Conservation (phyloP, 2,329 filamentous ascomycete species). For the Rasamsonia emersonii region DNA sequence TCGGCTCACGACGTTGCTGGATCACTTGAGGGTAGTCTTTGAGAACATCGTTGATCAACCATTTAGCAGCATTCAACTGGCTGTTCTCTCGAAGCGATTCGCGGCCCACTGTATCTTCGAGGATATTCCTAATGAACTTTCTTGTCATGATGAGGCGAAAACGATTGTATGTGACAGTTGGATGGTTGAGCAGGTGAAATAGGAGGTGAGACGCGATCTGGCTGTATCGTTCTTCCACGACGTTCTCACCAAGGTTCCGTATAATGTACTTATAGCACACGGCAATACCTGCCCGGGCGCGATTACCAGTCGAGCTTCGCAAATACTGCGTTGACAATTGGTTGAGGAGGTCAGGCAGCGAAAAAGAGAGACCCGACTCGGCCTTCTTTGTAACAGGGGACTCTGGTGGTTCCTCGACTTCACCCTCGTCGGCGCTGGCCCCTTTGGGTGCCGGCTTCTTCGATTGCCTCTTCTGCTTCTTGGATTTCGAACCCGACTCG, state of each 20-base stretch:
- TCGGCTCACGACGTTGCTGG: slow-evolving; percentile 78
- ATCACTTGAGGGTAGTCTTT: slow-evolving; percentile 91
- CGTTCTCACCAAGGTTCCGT: slow-evolving; percentile 66
- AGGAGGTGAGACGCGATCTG: slow-evolving; percentile 75
- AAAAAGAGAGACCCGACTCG: slow-evolving; percentile 61
- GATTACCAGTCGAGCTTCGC: slow-evolving; percentile 68
- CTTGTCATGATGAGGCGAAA: slow-evolving; percentile 80
- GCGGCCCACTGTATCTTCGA: slow-evolving; percentile 74
- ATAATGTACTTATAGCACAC: slow-evolving; percentile 80
- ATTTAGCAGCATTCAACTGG: slow-evolving; percentile 71
- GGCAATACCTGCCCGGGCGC: slow-evolving; percentile 70
- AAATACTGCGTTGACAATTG: slow-evolving; percentile 75
- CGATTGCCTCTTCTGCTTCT: slow-evolving; percentile 65
- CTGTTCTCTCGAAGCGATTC: slow-evolving; percentile 82
- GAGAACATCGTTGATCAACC: slow-evolving; percentile 75
- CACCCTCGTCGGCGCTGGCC: slow-evolving; percentile 64
- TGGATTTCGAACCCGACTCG: slow-evolving; percentile 49
- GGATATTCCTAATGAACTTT: slow-evolving; percentile 71
- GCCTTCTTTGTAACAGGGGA: slow-evolving; percentile 69
- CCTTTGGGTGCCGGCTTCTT: slow-evolving; percentile 50
- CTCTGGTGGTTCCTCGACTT: slow-evolving; percentile 60
- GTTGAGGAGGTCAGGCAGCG: slow-evolving; percentile 67
- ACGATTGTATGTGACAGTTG: slow-evolving; percentile 69
- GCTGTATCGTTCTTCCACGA: slow-evolving; percentile 75
- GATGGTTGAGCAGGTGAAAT: slow-evolving; percentile 67